Base-by-base conservation (phyloP, 2,329 filamentous ascomycete genomes). In the Apiospora sp. region DNA sequence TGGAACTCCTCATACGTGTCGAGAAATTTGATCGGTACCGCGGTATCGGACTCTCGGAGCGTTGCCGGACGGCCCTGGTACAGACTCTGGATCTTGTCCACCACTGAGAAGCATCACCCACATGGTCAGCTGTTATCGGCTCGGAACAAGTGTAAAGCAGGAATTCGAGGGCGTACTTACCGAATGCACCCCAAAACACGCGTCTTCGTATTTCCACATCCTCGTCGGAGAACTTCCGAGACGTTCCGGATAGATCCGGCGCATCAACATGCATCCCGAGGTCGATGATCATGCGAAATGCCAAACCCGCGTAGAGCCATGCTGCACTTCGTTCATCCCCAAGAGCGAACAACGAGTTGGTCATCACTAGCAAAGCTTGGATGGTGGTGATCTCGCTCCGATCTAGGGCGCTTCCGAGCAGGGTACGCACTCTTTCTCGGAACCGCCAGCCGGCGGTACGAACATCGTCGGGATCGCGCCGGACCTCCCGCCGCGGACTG, bases 291-390 rank as follows among this genome's bases (percentile, higher is more conserved):
- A 90, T 86, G 13, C 87, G 83, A 72, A 90, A 88, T 0, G 89
- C 88, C 74, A 88, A 84, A 1, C 88, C 89, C 70, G 87, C 84
- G 73, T 90, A 91, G 5, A 90, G 75, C 89, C 89, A 91, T 1
- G 88, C 86, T 7, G 84, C 83, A 72, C 86, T 88, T 43, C 84
- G 80, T 74, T 89, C 84, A 69, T 86, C 85, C n/a, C 85, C 83
- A 2, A 85, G 78, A 0, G 87, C 83, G 73, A 89, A 88, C 0
- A 89, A 77, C 0, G 86, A 85, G 64, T 84, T 86, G 0, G 84
- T 84, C 83, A 89, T 87, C 0, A 88, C 80, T 0, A 90, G 79
- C 41, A 90, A 75, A 0, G 86, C 88, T 74, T 88, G 86, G 1
- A 89, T 87, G 0, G 88, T 89, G 0, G 87, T 88, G 13, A 90